Percentiles rank a stretch among this genome's conserved stretches.
These are phyloP conservation scores for Verruconis gallopava DNA, from an alignment of 2,329 filamentous ascomycete species.

Conservation along the genomic window DNA sequence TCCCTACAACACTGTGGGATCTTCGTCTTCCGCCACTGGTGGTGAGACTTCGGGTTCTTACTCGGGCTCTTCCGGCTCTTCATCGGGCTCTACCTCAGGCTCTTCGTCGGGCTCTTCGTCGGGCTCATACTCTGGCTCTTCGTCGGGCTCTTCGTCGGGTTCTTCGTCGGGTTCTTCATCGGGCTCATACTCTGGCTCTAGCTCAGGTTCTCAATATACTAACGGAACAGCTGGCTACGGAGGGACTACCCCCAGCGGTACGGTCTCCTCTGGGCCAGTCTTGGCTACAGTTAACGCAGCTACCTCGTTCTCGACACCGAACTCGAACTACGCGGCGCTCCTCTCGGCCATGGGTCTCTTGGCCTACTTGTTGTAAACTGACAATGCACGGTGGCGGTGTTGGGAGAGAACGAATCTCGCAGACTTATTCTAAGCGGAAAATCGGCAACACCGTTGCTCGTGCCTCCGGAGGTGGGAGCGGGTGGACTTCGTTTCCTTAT, in stretches of 20 bases:
- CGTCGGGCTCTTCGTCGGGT: background rate
- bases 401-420: too few relatives aligned
- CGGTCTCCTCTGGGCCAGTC: background rate
- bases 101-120: background rate
- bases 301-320: background rate
- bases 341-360: background rate
- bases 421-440: too few relatives aligned
- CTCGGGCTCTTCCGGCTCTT: background rate
- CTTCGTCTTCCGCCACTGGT: too few relatives aligned
- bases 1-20: too few relatives aligned
- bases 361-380: background rate
- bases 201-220: constrained; percentile 4
- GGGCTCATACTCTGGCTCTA: background rate
- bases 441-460: too few relatives aligned
- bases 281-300: background rate
- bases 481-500: too few relatives aligned
- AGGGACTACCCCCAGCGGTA: too few relatives aligned
- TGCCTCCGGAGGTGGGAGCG: too few relatives aligned
- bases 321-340: background rate
- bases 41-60: too few relatives aligned
- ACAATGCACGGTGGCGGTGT: too few relatives aligned
- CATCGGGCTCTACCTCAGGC: constrained; percentile 5
- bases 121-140: background rate
- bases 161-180: background rate
- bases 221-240: constrained; percentile 3